A percentile compares a stretch with the other conserved stretches of the same genome.
These are phyloP conservation scores for Macadamia integrifolia DNA, from an alignment of 164 flowering plant species.

Conservation along the genomic window DNA sequence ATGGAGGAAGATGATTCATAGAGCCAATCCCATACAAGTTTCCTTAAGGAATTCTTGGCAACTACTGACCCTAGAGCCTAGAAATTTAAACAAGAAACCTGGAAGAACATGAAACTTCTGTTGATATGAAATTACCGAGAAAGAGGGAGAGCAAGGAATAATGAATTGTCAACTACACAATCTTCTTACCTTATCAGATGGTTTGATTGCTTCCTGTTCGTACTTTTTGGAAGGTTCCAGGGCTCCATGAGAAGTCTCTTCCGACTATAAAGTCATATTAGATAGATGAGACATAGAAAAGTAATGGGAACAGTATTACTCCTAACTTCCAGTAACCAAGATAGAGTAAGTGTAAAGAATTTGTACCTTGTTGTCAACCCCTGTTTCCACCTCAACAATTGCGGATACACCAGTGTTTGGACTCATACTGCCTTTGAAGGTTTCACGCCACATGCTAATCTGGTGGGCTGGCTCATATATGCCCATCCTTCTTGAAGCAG, in stretches of 20 bases:
- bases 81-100: neutral
- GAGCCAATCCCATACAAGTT: no score
- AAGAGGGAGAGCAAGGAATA: neutral
- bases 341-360: conserved; percentile 9
- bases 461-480: conserved; percentile 69
- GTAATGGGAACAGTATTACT: neutral
- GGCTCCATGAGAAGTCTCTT: conserved; percentile 61
- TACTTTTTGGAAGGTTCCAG: conserved; percentile 39
- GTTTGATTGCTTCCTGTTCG: conserved; percentile 68
- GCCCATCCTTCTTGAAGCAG: conserved; percentile 60
- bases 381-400: conserved; percentile 40
- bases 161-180: neutral
- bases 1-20: neutral
- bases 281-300: neutral
- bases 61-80: neutral
- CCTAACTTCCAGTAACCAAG: conserved; percentile 3
- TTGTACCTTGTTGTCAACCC: conserved; percentile 59
- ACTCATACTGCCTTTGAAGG: conserved; percentile 44
- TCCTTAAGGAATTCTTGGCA: no score
- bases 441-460: conserved; percentile 68
- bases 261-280: conserved; percentile 45
- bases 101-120: neutral
- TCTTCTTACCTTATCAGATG: conserved; percentile 56
- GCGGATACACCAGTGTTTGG: conserved; percentile 37
- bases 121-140: neutral